Conservation (phyloP, 768 basidiomycete species). For the Scleroderma bovista region DNA sequence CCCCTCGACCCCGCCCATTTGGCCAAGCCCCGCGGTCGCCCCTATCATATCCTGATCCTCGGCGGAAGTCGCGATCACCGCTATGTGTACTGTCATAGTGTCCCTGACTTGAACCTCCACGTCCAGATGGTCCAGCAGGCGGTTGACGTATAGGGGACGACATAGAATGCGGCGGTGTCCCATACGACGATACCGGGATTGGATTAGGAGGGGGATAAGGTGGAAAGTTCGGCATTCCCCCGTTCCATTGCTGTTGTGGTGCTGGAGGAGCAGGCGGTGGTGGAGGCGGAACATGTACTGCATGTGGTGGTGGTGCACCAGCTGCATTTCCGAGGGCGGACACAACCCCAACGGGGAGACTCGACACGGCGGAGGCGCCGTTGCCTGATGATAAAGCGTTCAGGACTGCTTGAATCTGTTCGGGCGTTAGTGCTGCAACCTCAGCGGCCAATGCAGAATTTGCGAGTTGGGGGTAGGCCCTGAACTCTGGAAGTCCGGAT, state of each 20-base stretch:
- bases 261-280: conserved; percentile 16
- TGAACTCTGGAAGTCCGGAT: conserved; percentile 19
- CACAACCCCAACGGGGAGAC: conserved; percentile 26
- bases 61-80: conserved; percentile 19
- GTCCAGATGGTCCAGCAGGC: conserved; percentile 22
- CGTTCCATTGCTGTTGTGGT: conserved; percentile 14
- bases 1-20: conserved; percentile 31
- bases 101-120: conserved; percentile 21
- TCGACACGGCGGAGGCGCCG: conserved; percentile 26
- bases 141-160: conserved; percentile 23
- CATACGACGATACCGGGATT: background rate
- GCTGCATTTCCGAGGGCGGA: conserved; percentile 19
- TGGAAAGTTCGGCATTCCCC: background rate
- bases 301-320: conserved; percentile 10
- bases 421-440: conserved; percentile 68
- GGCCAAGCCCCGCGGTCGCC: conserved; percentile 32
- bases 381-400: conserved; percentile 46
- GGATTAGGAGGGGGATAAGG: background rate
- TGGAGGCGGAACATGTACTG: conserved; percentile 18
- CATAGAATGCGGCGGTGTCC: conserved; percentile 7
- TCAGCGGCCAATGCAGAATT: conserved; percentile 59
- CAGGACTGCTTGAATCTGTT: conserved; percentile 68
- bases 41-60: conserved; percentile 27
- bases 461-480: conserved; percentile 33
- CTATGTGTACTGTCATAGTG: conserved; percentile 25